A percentile compares a stretch with the other conserved stretches of the same genome.
Evolutionary conservation across 2,329 filamentous ascomycete species (phyloP).

Genomic region (Cryphonectria naterciae): DNA sequence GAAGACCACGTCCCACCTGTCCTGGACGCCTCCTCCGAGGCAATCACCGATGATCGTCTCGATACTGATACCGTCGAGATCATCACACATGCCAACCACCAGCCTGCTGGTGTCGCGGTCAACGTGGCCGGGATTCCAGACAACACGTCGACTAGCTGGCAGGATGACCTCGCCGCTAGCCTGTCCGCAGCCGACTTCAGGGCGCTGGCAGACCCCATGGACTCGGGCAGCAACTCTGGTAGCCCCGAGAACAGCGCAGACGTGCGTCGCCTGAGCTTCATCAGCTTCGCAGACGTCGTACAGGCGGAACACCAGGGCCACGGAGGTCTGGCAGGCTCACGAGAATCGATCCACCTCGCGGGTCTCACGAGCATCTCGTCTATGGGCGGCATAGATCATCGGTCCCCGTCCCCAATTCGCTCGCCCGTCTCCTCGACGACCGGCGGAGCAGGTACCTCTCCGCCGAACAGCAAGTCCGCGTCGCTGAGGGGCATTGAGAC

Average conservation of each 20-base stretch:
- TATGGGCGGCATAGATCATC: constrained; percentile 51
- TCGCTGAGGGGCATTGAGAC: constrained; percentile 78
- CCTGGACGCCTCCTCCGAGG: constrained; percentile 86
- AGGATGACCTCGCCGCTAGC: constrained; percentile 33
- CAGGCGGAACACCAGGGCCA: constrained; percentile 79
- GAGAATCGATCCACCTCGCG: constrained; percentile 72
- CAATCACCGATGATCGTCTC: constrained; percentile 84
- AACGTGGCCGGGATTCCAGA: constrained; percentile 50
- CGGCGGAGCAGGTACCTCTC: constrained; percentile 60
- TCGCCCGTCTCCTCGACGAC: constrained; percentile 78
- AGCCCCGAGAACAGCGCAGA: constrained; percentile 70
- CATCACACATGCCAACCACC: constrained; percentile 82
- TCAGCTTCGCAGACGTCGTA: constrained; percentile 95
- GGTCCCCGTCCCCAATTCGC: constrained; percentile 79
- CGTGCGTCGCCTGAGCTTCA: constrained; percentile 85
- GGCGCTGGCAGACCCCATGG: constrained; percentile 55
- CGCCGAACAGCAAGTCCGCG: constrained; percentile 75
- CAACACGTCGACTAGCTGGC: constrained; percentile 35
- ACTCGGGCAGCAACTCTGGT: constrained; percentile 69
- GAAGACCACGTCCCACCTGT: constrained; percentile 94
- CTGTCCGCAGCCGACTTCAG: constrained; percentile 48
- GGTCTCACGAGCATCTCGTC: constrained; percentile 66
- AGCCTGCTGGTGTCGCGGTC: constrained; percentile 73
- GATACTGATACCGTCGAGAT: constrained; percentile 93
- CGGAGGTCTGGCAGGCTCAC: constrained; percentile 53